Evolutionary conservation across 495 filamentous ascomycete genomes (phyloP), one percentile per base, ranked within the genome.

Genomic region (Friedmanniomyces simplex): DNA sequence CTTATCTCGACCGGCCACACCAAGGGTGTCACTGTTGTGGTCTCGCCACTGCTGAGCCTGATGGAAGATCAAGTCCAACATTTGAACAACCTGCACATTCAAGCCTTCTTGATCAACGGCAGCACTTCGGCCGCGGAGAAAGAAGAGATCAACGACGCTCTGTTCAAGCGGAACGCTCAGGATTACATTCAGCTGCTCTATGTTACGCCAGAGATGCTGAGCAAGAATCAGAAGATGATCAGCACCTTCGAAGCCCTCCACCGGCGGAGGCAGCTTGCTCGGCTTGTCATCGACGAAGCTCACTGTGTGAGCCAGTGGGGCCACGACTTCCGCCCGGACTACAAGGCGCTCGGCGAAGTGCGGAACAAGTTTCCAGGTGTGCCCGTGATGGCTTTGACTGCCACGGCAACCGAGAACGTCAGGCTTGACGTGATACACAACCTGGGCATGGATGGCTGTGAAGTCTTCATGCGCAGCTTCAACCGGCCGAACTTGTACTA

Each of bases 231-330:
- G 46, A 62, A 65, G 3, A 80, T 96, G 67, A 68, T 81, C 39
- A 74, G 72, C 53, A 76, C 73, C 8, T 71, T 99, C 24, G 67
- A 77, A 37, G 69, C 72, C 8, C 78, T 99, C 20, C 77, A 93
- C 59, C 60, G 60, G 18, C 80, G 80, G 26, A 70, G 75, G 7
- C 85, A 80, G 57, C 79, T 99, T 13, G 93, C 93, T 11, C 82
- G 93, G 36, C 81, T 99, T 50, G 94, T 97, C 32, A 93, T 99
- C 48, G 93, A 99, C 60, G 93, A 99, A 70, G 93, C 93, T 16
- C 93, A 99, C 68, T 99, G 93, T 68, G 91, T 99, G 22, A 96
- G 91, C 69, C 89, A 97, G 70, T 99, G 93, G 93, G 93, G 93
- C 13, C 93, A 99, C 64, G 93, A 99, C 68, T 99, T 99, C 67